phyloP scores from a whole-genome alignment of 2,329 filamentous ascomycete genomes.

The Colletotrichum phormii region DNA sequence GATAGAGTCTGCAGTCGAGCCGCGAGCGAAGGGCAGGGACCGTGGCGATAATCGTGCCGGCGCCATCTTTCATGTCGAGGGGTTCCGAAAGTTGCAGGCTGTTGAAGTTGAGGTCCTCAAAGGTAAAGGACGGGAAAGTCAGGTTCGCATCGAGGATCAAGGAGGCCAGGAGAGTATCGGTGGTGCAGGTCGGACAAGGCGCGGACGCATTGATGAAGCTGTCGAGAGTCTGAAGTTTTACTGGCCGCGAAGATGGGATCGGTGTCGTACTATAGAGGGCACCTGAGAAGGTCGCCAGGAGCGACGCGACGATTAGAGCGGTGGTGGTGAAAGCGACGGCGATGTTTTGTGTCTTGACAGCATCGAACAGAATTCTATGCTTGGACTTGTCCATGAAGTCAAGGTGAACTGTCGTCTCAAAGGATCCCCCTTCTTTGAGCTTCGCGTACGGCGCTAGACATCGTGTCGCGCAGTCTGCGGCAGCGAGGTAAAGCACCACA shows the following conservation, averaged over 20 bases:
- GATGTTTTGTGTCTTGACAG: constrained; percentile 42
- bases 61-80: constrained; percentile 31
- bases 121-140: constrained; percentile 51
- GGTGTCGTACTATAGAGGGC: constrained; percentile 47
- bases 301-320: constrained; percentile 43
- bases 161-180: constrained; percentile 46
- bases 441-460: constrained; percentile 48
- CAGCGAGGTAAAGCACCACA: constrained; percentile 45
- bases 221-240: constrained; percentile 43
- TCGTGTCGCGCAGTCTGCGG: constrained; percentile 47
- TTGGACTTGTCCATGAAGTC: constrained; percentile 47
- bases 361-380: constrained; percentile 43
- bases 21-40: constrained; percentile 47
- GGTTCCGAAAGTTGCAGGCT: constrained; percentile 19
- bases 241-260: constrained; percentile 38
- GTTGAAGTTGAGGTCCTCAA: constrained; percentile 44
- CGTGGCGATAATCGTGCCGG: constrained; percentile 38
- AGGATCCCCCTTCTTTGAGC: constrained; percentile 43
- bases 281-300: constrained; percentile 47
- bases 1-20: constrained; percentile 43
- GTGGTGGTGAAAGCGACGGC: constrained; percentile 43
- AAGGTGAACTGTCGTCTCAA: constrained; percentile 44
- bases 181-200: constrained; percentile 38
- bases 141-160: constrained; percentile 49
- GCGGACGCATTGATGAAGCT: constrained; percentile 45